These are phyloP conservation scores for Cupressus sempervirens DNA, from an alignment of 75 land plant genomes.

Conservation along the genomic window DNA sequence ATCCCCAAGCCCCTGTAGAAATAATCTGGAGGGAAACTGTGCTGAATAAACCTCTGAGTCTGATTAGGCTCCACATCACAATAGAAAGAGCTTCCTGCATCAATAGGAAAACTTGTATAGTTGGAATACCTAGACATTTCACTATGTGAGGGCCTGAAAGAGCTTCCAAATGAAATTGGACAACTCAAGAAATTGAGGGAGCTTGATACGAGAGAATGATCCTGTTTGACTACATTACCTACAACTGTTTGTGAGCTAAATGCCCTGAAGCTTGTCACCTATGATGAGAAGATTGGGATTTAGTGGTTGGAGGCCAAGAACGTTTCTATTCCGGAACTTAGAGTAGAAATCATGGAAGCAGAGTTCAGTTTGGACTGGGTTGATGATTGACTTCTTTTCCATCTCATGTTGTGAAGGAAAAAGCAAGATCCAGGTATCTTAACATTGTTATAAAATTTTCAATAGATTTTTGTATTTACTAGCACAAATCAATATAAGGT, in stretches of 20 bases:
- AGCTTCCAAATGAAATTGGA: slow-evolving; percentile 47
- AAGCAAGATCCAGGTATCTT: too few species aligned
- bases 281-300: slow-evolving; percentile 47
- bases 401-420: too few species aligned
- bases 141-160: slow-evolving; percentile 26
- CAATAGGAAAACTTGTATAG: slow-evolving; percentile 25
- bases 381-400: slow-evolving; percentile 11
- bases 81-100: slow-evolving; percentile 31
- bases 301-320: slow-evolving; percentile 18
- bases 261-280: slow-evolving; percentile 31
- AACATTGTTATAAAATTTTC: too few species aligned
- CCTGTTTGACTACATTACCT: slow-evolving; percentile 31
- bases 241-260: slow-evolving; percentile 12
- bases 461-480: too few species aligned
- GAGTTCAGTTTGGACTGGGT: slow-evolving; percentile 50
- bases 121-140: slow-evolving; percentile 54
- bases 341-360: slow-evolving; percentile 38
- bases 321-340: slow-evolving; percentile 23
- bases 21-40: too few species aligned
- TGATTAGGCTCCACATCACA: too few species aligned
- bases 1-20: too few species aligned
- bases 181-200: slow-evolving; percentile 27
- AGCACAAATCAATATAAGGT: too few species aligned
- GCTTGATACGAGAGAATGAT: slow-evolving; percentile 63
- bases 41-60: slow-evolving; percentile 17